Evolutionary conservation across 2,329 filamentous ascomycete genomes (phyloP).

Genomic region (Diatrype stigma): DNA sequence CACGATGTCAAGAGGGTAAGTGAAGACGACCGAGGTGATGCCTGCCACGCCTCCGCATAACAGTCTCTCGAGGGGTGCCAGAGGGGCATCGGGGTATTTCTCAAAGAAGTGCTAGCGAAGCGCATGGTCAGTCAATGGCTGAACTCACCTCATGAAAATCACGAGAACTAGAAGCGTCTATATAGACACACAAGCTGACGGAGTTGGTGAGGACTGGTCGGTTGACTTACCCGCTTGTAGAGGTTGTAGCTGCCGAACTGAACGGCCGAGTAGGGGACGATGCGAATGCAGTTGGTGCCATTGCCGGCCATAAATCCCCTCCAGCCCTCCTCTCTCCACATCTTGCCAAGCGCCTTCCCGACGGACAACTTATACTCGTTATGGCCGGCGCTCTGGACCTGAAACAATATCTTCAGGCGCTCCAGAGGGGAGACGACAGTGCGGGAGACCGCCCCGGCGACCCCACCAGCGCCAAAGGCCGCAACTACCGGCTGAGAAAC

Average conservation of each 20-base stretch:
- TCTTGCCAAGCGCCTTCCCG: slow-evolving; percentile 82
- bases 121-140: slow-evolving; percentile 6
- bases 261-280: slow-evolving; percentile 95
- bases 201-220: not conserved
- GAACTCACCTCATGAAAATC: not conserved
- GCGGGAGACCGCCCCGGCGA: slow-evolving; percentile 93
- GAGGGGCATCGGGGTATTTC: slow-evolving; percentile 64
- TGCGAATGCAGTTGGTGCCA: slow-evolving; percentile 96
- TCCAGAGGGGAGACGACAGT: slow-evolving; percentile 96
- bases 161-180: not conserved
- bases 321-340: slow-evolving; percentile 97
- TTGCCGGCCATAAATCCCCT: slow-evolving; percentile 96
- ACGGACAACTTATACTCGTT: slow-evolving; percentile 94
- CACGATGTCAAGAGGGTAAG: slow-evolving; percentile 96
- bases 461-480: slow-evolving; percentile 89
- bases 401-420: slow-evolving; percentile 94
- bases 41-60: slow-evolving; percentile 89
- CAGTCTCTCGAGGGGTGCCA: slow-evolving; percentile 71
- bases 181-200: not conserved
- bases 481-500: slow-evolving; percentile 82
- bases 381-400: slow-evolving; percentile 85
- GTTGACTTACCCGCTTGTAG: slow-evolving; percentile 74
- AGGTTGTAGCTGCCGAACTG: slow-evolving; percentile 98
- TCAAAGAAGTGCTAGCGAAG: slow-evolving; percentile 67
- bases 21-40: slow-evolving; percentile 91